Conservation (phyloP, 2,329 filamentous ascomycete species). For the Scedosporium boydii region DNA sequence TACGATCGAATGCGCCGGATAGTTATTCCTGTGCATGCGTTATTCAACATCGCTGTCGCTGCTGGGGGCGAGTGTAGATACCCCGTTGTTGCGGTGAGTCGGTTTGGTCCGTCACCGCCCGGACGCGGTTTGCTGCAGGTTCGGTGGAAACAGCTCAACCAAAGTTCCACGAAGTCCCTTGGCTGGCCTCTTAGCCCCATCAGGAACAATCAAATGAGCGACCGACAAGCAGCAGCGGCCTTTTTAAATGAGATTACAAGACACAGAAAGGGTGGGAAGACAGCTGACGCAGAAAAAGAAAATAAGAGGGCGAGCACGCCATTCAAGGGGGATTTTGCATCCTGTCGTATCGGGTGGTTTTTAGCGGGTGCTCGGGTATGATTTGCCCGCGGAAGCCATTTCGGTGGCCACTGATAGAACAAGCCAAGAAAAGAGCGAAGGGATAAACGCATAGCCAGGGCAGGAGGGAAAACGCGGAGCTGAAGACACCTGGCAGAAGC, state of each 20-base stretch:
- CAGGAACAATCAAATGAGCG: background rate
- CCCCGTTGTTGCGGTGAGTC: background rate
- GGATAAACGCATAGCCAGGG: background rate
- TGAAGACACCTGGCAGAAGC: background rate
- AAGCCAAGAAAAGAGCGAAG: background rate
- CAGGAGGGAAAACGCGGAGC: background rate
- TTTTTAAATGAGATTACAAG: background rate
- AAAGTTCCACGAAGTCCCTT: background rate
- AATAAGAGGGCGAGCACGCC: constrained; percentile 3
- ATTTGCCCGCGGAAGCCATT: background rate
- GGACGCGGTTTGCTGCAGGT: background rate
- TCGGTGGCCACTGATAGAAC: background rate
- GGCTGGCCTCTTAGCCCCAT: background rate
- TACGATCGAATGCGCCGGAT: background rate
- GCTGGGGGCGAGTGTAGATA: background rate
- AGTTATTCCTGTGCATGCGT: background rate
- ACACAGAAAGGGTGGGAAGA: background rate
- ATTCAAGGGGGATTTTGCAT: constrained; percentile 5
- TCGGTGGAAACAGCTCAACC: background rate
- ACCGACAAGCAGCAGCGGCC: background rate
- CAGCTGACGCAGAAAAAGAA: background rate
- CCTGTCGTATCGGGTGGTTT: constrained; percentile 2
- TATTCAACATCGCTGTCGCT: background rate
- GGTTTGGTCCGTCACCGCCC: background rate
- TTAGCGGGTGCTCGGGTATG: constrained; percentile 1